Percentiles rank a stretch among this genome's conserved stretches.
Conservation (phyloP, 2,329 filamentous ascomycete genomes). For the Lecanoromycetidae sp. region DNA sequence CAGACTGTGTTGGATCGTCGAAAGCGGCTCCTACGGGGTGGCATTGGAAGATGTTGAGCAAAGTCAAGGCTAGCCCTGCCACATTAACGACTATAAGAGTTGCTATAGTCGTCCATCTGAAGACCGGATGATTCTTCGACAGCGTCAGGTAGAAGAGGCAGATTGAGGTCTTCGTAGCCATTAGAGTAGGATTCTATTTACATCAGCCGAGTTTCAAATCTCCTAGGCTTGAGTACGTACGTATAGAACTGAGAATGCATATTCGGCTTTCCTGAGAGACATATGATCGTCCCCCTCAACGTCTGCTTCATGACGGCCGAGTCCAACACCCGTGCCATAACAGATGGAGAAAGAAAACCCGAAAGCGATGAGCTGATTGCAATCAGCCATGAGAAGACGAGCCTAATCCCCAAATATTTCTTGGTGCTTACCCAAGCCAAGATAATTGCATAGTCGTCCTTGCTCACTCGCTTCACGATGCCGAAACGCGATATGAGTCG, state of each 20-base stretch:
- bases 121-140: constrained; percentile 63
- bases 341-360: constrained; percentile 37
- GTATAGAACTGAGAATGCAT: constrained; percentile 51
- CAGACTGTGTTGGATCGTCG: constrained; percentile 32
- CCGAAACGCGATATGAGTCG: constrained; percentile 60
- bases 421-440: constrained; percentile 61
- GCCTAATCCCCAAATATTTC: too few species aligned
- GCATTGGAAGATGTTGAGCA: constrained; percentile 84
- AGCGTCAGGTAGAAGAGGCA: constrained; percentile 80
- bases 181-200: constrained; percentile 68
- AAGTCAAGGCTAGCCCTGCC: constrained; percentile 65
- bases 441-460: constrained; percentile 73
- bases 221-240: constrained; percentile 29
- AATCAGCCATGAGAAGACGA: too few species aligned
- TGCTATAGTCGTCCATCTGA: constrained; percentile 70
- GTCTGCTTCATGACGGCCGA: constrained; percentile 32
- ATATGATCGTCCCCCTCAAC: constrained; percentile 24
- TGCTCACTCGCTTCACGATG: constrained; percentile 58
- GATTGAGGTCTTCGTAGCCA: constrained; percentile 88
- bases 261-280: constrained; percentile 38
- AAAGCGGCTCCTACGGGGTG: constrained; percentile 61
- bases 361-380: constrained; percentile 30
- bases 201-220: constrained; percentile 9
- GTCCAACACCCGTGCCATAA: constrained; percentile 31
- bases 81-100: constrained; percentile 67